phyloP scores from a whole-genome alignment of 805 yeast genomes.

The Grigorovia humatica region DNA sequence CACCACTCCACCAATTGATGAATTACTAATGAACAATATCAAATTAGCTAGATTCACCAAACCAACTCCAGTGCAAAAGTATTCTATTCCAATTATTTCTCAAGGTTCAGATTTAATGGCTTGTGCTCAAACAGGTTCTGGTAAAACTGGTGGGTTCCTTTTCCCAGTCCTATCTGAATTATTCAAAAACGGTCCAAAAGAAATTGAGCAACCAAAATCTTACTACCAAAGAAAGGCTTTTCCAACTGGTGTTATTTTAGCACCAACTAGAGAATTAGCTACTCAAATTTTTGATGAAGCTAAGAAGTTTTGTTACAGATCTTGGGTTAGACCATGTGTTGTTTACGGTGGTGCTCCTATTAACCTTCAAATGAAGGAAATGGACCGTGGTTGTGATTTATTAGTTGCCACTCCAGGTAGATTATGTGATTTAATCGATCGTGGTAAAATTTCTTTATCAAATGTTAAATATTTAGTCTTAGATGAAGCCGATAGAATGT shows the following conservation, averaged over 20 bases:
- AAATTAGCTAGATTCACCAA: constrained; percentile 79
- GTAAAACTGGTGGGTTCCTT: constrained; percentile 99
- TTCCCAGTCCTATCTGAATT: constrained; percentile 95
- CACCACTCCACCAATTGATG: constrained; percentile 86
- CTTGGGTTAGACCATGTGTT: constrained; percentile 95
- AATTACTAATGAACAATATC: constrained; percentile 77
- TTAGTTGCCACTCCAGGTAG: constrained; percentile 99
- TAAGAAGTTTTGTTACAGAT: constrained; percentile 89
- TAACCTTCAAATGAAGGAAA: constrained; percentile 73
- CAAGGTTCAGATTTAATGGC: constrained; percentile 91
- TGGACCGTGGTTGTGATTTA: constrained; percentile 90
- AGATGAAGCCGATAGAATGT: constrained; percentile 99
- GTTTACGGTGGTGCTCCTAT: constrained; percentile 99
- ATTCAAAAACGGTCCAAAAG: constrained; percentile 77
- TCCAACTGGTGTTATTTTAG: constrained; percentile 92
- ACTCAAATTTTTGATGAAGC: constrained; percentile 95
- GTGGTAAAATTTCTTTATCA: constrained; percentile 83
- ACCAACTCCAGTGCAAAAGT: constrained; percentile 95
- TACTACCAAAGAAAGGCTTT: constrained; percentile 63
- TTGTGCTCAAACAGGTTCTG: constrained; percentile 97
- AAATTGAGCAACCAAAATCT: constrained; percentile 32
- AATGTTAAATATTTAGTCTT: constrained; percentile 89
- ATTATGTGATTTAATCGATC: constrained; percentile 87
- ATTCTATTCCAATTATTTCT: constrained; percentile 86
- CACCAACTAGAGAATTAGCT: constrained; percentile 98